Conservation (phyloP, 129 eudicot genomes). For the Centella asiatica region DNA sequence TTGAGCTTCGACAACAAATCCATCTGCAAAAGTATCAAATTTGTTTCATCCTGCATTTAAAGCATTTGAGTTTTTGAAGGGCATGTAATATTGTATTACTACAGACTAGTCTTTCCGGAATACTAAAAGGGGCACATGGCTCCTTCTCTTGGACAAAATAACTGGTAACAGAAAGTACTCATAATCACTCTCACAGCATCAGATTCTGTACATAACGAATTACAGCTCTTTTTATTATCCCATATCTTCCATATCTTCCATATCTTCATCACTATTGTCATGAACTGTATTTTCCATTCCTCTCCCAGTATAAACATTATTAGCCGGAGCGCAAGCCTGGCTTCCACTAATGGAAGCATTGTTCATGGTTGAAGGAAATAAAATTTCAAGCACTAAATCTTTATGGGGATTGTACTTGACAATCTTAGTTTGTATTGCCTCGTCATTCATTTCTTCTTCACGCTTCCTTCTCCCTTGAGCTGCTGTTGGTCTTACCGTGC, state of each 20-base stretch:
- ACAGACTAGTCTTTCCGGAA: too few relatives aligned
- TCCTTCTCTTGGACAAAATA: too few relatives aligned
- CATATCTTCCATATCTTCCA: constrained; percentile 2
- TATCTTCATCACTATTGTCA: constrained; percentile 2
- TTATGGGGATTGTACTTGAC: constrained; percentile 13
- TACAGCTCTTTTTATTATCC: background rate
- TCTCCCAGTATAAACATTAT: background rate
- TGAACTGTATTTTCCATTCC: background rate
- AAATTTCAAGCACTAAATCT: background rate
- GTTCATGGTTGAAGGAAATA: background rate
- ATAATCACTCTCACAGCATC: too few relatives aligned
- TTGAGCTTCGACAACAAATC: too few relatives aligned
- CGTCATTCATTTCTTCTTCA: constrained; percentile 24
- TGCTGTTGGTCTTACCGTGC: constrained; percentile 9
- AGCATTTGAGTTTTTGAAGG: too few relatives aligned
- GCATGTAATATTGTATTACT: too few relatives aligned
- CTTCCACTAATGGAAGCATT: background rate
- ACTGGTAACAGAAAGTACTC: too few relatives aligned
- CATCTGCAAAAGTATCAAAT: too few relatives aligned
- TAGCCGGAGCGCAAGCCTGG: background rate
- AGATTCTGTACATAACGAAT: too few relatives aligned
- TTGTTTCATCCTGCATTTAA: too few relatives aligned
- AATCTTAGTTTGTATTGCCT: constrained; percentile 31
- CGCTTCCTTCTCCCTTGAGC: constrained; percentile 52
- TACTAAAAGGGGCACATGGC: too few relatives aligned